A percentile compares a stretch with the other conserved stretches of the same genome.
phyloP scores from a whole-genome alignment of 2,329 filamentous ascomycete species.

The Diaporthe sp. region DNA sequence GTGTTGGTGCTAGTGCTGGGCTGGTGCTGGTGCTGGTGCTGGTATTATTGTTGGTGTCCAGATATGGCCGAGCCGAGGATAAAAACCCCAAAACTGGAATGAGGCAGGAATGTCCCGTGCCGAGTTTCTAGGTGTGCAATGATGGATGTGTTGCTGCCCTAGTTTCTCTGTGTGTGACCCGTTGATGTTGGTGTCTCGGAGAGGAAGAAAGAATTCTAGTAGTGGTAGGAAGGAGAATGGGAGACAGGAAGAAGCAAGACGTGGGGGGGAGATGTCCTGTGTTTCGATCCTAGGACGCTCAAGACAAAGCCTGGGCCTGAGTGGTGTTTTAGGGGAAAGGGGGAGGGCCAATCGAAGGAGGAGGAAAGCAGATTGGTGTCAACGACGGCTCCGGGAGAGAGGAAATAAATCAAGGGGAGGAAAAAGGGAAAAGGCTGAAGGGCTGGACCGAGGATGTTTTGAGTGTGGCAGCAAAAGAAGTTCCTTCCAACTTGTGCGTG shows the following conservation, averaged over 20 bases:
- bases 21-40: not conserved
- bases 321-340: slow-evolving; percentile 18
- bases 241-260: not conserved
- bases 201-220: not conserved
- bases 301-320: slow-evolving; percentile 3
- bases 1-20: not conserved
- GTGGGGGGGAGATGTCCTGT: not conserved
- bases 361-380: not conserved
- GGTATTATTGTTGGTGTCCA: not conserved
- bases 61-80: not conserved
- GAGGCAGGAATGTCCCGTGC: slow-evolving; percentile 17
- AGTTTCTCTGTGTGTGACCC: not conserved
- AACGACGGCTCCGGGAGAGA: slow-evolving; percentile 15
- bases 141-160: not conserved
- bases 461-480: not conserved
- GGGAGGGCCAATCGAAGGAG: slow-evolving; percentile 11
- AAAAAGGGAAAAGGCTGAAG: slow-evolving; percentile 3
- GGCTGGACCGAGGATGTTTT: slow-evolving; percentile 21
- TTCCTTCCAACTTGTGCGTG: not conserved
- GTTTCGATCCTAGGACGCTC: not conserved
- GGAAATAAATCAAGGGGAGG: slow-evolving; percentile 1
- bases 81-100: not conserved
- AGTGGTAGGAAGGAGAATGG: not conserved
- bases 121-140: not conserved
- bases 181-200: not conserved